A percentile compares a stretch with the other conserved stretches of the same genome.
Conservation (phyloP, 108 stramenopile genomes). For the Cyclotella cryptica region DNA sequence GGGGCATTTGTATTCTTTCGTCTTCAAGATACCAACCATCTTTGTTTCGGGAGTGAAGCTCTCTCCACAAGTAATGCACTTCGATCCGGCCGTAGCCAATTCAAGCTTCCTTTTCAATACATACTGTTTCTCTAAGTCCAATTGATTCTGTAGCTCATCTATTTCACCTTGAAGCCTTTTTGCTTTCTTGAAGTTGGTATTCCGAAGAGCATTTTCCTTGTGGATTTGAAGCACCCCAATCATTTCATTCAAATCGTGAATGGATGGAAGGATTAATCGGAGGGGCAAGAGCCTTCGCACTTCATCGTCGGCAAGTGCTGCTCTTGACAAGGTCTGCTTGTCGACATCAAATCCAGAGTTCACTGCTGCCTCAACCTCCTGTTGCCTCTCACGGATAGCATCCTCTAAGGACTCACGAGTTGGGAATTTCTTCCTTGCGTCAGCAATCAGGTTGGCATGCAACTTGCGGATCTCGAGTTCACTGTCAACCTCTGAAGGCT, state of each 20-base stretch:
- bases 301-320: slow-evolving; percentile 58
- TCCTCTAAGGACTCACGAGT: slow-evolving; percentile 53
- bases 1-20: slow-evolving; percentile 31
- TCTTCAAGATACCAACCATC: slow-evolving; percentile 49
- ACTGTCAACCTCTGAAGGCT: slow-evolving; percentile 17
- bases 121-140: slow-evolving; percentile 44
- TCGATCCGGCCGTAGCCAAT: slow-evolving; percentile 1
- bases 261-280: slow-evolving; percentile 50
- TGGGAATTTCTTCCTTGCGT: slow-evolving; percentile 47
- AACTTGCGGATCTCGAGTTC: slow-evolving; percentile 37
- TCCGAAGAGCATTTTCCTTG: slow-evolving; percentile 45
- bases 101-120: slow-evolving; percentile 20
- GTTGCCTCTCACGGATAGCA: slow-evolving; percentile 43
- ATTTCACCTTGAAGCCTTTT: slow-evolving; percentile 36
- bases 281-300: slow-evolving; percentile 56
- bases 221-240: slow-evolving; percentile 46
- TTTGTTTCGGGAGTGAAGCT: slow-evolving; percentile 29
- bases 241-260: slow-evolving; percentile 47
- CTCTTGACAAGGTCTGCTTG: slow-evolving; percentile 47
- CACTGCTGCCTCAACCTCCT: slow-evolving; percentile 40
- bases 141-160: slow-evolving; percentile 47
- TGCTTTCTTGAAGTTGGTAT: slow-evolving; percentile 28
- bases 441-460: slow-evolving; percentile 43
- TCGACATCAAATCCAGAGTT: slow-evolving; percentile 52
- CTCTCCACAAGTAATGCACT: slow-evolving; percentile 38